Conservation (phyloP, 2,329 filamentous ascomycete genomes). For the Lasiodiplodia citricola region DNA sequence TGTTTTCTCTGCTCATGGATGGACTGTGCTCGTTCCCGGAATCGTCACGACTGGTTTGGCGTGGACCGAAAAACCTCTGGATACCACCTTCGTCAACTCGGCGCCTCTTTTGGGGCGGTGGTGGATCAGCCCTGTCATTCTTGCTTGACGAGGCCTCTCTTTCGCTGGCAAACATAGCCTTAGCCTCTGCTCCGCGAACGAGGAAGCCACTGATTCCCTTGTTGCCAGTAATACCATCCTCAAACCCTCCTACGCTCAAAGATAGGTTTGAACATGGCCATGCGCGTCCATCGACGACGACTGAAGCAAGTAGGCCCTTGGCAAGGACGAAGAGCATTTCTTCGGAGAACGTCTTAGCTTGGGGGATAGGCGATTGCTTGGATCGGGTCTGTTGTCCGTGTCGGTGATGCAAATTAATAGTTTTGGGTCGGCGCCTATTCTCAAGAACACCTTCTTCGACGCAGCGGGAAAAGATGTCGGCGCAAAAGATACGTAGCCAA, state of each 20-base stretch:
- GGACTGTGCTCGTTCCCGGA: conserved; percentile 20
- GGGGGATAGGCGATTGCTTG: conserved; percentile 75
- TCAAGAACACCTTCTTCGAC: conserved; percentile 90
- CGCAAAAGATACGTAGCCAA: conserved; percentile 90
- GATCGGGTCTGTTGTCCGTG: conserved; percentile 76
- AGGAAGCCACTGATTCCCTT: conserved; percentile 86
- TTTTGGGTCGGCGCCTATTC: conserved; percentile 83
- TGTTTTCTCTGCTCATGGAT: conserved; percentile 12
- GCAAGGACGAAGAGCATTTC: conserved; percentile 74
- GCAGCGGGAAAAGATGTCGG: conserved; percentile 87
- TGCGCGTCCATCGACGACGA: conserved; percentile 75
- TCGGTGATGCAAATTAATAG: conserved; percentile 82
- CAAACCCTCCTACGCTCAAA: conserved; percentile 87
- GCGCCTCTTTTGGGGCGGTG: conserved; percentile 35
- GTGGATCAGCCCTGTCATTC: not conserved
- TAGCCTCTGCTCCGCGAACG: conserved; percentile 67
- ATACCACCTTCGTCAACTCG: conserved; percentile 43
- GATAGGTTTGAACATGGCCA: conserved; percentile 95
- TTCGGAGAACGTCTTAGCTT: conserved; percentile 76
- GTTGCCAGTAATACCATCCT: conserved; percentile 83
- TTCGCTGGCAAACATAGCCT: conserved; percentile 45
- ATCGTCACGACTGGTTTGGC: conserved; percentile 12
- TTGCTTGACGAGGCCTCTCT: not conserved
- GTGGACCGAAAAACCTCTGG: conserved; percentile 40
- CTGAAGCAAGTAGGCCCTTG: conserved; percentile 76